Conservation (phyloP, 148 eudicot genomes). For the Talinum fruticosum region DNA sequence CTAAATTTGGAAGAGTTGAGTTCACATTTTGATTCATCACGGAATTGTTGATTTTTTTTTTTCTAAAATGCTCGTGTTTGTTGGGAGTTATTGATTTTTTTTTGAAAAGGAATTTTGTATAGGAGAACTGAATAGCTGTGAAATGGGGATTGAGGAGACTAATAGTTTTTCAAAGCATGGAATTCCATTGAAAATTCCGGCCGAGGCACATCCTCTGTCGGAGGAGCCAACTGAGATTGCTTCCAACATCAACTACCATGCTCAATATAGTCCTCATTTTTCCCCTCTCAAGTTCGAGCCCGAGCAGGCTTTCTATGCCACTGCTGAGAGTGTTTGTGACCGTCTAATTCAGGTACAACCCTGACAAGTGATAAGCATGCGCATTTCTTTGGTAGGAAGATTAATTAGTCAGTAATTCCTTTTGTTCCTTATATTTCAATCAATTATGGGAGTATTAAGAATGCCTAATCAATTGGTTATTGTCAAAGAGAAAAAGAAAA, state of each 20-base stretch:
- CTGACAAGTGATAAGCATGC: background rate
- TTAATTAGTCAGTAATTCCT: background rate
- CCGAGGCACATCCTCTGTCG: conserved; percentile 70
- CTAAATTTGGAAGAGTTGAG: too few species aligned
- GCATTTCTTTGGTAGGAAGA: background rate
- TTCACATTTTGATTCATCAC: background rate
- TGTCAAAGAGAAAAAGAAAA: background rate
- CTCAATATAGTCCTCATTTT: conserved; percentile 90
- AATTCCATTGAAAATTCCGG: conserved; percentile 42
- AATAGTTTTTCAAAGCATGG: conserved; percentile 40
- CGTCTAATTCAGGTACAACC: conserved; percentile 65
- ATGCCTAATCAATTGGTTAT: background rate
- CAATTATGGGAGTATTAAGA: background rate
- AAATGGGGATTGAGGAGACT: conserved; percentile 47
- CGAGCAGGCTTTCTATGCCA: conserved; percentile 92
- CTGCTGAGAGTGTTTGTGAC: conserved; percentile 97
- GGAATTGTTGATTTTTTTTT: background rate
- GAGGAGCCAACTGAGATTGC: conserved; percentile 68
- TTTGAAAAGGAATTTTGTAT: background rate
- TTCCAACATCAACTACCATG: conserved; percentile 87
- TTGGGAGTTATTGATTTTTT: background rate
- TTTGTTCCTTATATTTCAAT: background rate
- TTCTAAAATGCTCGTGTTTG: background rate
- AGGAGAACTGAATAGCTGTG: background rate
- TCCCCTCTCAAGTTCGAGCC: conserved; percentile 90